These are phyloP conservation scores for Priceomyces fermenticarens DNA, from an alignment of 805 yeast species.

Conservation along the genomic window DNA sequence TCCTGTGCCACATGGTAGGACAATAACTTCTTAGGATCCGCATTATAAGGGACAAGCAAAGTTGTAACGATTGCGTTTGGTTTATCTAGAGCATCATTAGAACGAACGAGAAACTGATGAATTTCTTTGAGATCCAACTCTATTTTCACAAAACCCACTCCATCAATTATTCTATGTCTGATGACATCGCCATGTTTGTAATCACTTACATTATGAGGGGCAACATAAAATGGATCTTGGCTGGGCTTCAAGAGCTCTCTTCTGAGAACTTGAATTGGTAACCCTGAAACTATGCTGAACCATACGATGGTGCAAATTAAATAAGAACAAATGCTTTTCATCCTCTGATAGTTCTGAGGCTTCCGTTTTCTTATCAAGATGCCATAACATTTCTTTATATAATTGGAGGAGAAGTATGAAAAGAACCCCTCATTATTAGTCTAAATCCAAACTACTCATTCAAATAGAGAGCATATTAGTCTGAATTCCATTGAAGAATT, in stretches of 20 bases:
- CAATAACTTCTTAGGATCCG: constrained; percentile 18
- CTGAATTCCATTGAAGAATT: no score
- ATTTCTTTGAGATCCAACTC: constrained; percentile 10
- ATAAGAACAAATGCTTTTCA: no score
- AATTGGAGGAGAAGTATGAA: no score
- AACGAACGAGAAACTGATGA: constrained; percentile 24
- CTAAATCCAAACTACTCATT: no score
- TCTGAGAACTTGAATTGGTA: background rate
- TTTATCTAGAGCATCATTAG: constrained; percentile 18
- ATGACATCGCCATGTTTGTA: constrained; percentile 10
- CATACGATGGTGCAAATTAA: no score
- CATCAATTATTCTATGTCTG: constrained; percentile 6
- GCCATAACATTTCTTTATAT: no score
- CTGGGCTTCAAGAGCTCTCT: constrained; percentile 7
- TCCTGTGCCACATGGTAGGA: constrained; percentile 24
- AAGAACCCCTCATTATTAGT: no score
- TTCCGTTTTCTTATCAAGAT: no score
- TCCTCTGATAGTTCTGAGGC: no score
- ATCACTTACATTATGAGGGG: constrained; percentile 10
- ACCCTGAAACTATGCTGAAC: no score
- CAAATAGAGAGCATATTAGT: no score
- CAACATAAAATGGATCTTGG: constrained; percentile 14
- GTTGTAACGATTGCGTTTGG: constrained; percentile 17
- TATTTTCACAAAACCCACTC: constrained; percentile 5
- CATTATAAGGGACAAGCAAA: constrained; percentile 19